Conservation (phyloP, 176 grass and related monocot genomes). For the Coix lacrymajobi region DNA sequence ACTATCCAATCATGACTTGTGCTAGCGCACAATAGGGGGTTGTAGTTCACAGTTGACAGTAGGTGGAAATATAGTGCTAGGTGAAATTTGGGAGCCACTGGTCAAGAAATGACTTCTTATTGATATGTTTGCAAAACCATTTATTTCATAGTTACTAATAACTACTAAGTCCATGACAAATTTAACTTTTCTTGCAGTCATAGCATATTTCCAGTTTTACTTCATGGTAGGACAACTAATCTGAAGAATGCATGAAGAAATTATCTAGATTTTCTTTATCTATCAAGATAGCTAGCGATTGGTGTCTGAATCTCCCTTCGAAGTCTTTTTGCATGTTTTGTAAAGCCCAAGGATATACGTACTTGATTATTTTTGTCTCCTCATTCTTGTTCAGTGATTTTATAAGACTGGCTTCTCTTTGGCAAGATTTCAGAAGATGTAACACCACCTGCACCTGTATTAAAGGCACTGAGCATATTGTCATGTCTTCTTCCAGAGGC, state of each 20-base stretch:
- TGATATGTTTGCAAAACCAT: not conserved
- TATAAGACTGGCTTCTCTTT: conserved; percentile 42
- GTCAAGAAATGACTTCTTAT: not conserved
- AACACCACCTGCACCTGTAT: conserved; percentile 66
- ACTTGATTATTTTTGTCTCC: not conserved
- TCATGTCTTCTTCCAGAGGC: conserved; percentile 94
- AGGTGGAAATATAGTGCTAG: not conserved
- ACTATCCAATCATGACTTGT: not conserved
- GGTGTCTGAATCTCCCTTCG: not conserved
- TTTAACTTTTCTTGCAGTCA: conserved; percentile 1
- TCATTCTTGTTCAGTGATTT: conserved; percentile 24
- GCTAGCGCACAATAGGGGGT: not conserved
- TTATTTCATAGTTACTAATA: not conserved
- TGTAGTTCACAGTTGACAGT: not conserved
- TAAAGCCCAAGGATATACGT: not conserved
- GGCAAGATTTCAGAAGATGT: conserved; percentile 98
- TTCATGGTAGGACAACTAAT: not conserved
- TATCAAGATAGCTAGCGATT: conserved; percentile 1
- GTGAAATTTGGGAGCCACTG: not conserved
- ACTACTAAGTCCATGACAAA: not conserved
- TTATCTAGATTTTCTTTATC: not conserved
- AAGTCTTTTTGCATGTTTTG: not conserved
- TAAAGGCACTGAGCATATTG: conserved; percentile 75
- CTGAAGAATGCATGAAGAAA: not conserved
- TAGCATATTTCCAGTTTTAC: not conserved